These are phyloP conservation scores for Phialemoniopsis sp. DNA, from an alignment of 2,329 filamentous ascomycete genomes.

Conservation along the genomic window DNA sequence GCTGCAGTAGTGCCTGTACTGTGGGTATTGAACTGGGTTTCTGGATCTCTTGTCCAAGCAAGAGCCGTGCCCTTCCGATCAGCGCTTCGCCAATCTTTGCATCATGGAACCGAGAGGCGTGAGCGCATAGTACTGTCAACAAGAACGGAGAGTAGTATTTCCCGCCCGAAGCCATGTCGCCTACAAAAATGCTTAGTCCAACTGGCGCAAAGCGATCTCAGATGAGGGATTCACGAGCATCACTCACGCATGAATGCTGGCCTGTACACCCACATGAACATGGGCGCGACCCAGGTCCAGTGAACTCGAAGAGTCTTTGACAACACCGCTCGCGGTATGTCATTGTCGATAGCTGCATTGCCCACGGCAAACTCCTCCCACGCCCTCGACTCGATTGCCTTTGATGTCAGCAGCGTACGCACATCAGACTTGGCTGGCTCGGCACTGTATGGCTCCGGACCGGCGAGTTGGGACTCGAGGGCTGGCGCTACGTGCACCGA, in stretches of 20 bases:
- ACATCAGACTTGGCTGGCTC: slow-evolving; percentile 10
- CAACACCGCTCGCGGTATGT: slow-evolving; percentile 11
- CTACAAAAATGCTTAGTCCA: slow-evolving; percentile 1
- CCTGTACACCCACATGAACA: slow-evolving; percentile 22
- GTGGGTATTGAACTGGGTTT: slow-evolving; percentile 19
- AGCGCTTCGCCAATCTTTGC: slow-evolving; percentile 11
- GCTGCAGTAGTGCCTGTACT: slow-evolving; percentile 19
- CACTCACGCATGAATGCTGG: slow-evolving; percentile 19
- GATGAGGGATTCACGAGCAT: too few relatives aligned
- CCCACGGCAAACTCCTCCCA: slow-evolving; percentile 20
- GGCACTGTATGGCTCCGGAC: slow-evolving; percentile 9
- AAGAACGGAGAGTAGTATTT: slow-evolving; percentile 20
- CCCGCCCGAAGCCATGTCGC: slow-evolving; percentile 19
- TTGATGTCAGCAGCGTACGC: slow-evolving; percentile 12
- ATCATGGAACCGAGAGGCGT: slow-evolving; percentile 16
- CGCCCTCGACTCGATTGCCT: slow-evolving; percentile 12
- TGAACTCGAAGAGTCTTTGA: slow-evolving; percentile 15
- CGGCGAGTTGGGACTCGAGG: slow-evolving; percentile 7
- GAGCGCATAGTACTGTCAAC: slow-evolving; percentile 17
- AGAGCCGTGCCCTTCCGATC: slow-evolving; percentile 13
- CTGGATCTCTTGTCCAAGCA: slow-evolving; percentile 19
- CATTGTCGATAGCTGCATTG: slow-evolving; percentile 15
- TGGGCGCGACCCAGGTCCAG: slow-evolving; percentile 18
- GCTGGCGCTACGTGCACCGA: slow-evolving; percentile 16
- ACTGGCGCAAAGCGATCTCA: too few relatives aligned